Evolutionary conservation across 2,329 filamentous ascomycete species (phyloP), one percentile per base, ranked within the genome.

Genomic region (Aspergillus novofumigatus): DNA sequence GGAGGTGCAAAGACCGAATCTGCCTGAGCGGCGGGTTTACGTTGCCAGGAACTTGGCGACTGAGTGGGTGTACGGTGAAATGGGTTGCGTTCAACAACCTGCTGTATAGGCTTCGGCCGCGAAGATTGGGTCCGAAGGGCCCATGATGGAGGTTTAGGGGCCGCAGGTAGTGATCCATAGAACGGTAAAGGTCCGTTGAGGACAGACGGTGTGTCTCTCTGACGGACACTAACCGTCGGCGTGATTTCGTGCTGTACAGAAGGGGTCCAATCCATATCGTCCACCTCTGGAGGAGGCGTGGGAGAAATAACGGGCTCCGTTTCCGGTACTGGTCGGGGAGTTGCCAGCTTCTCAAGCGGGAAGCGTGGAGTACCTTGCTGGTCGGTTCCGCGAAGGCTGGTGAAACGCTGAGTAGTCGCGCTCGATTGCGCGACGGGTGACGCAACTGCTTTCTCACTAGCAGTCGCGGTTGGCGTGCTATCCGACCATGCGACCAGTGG

Each of bases 231-330:
- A 14, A 69, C 60, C 6, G 51, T 72, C 32, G 71, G 71, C 48
- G 66, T 67, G 21, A 76, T 66, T 21, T 71, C 60, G 53, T 73
- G 68, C 44, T 75, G 71, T 44, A 66, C 59, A 38, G 77, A 76
- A n/a, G 79, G 79, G 35, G 76, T 77, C 79, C 79, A 81, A 58
- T 81, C 79, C 79, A 81, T 81, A 45, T 71, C 71, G 58, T 79
- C 77, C 20, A 63, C 66, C 51, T 76, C 75, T 4, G 72, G 70
- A 14, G 74, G 73, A 52, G 72, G 73, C 21, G 75, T 75, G 21
- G 72, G 23, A 47, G 44, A 67, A 52, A 74, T 68, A 35, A 67
- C 56, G n/a, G 62, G 59, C 51, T 64, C 57, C 25, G 62, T 55
- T 32, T 62, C 57, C 14, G 60, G 59, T 21, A 65, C 58, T 49